Conservation (phyloP, 495 filamentous ascomycete genomes). For the Penicillium canescens region DNA sequence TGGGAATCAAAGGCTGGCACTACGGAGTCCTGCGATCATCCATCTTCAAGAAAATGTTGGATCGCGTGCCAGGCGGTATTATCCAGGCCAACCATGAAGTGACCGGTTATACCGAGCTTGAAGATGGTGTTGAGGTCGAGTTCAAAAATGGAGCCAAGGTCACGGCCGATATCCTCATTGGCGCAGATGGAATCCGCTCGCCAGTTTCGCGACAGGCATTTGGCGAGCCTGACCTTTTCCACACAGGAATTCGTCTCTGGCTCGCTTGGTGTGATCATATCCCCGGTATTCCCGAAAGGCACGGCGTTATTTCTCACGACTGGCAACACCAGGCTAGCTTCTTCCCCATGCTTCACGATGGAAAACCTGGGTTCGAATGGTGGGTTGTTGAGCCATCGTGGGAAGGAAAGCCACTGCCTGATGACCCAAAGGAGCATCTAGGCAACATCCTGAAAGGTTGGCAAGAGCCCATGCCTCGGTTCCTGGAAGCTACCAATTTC, state of each 20-base stretch:
- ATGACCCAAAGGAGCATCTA: slow-evolving; percentile 16
- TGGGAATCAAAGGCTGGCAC: slow-evolving; percentile 25
- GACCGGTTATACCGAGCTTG: slow-evolving; percentile 3
- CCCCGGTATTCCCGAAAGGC: slow-evolving; percentile 7
- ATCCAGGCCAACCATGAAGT: slow-evolving; percentile 14
- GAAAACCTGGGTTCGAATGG: slow-evolving; percentile 23
- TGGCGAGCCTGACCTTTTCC: slow-evolving; percentile 15
- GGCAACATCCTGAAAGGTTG: slow-evolving; percentile 15
- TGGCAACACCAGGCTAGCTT: slow-evolving; percentile 20
- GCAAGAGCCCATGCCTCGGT: slow-evolving; percentile 17
- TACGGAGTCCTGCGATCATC: slow-evolving; percentile 21
- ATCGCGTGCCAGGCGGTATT: slow-evolving; percentile 11
- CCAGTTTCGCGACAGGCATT: slow-evolving; percentile 18
- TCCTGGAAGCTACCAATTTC: slow-evolving; percentile 17
- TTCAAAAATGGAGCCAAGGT: slow-evolving; percentile 11
- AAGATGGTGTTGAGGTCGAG: slow-evolving; percentile 5
- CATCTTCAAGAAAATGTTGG: slow-evolving; percentile 18
- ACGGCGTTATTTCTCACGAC: slow-evolving; percentile 17
- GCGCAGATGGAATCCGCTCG: slow-evolving; percentile 20
- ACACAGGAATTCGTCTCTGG: slow-evolving; percentile 18
- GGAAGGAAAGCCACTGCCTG: slow-evolving; percentile 16
- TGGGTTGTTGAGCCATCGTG: slow-evolving; percentile 22
- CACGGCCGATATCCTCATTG: slow-evolving; percentile 18
- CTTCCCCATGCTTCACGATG: slow-evolving; percentile 21
- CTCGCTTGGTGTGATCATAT: slow-evolving; percentile 23